phyloP scores from a whole-genome alignment of 495 filamentous ascomycete genomes.

The Viridothelium virens region DNA sequence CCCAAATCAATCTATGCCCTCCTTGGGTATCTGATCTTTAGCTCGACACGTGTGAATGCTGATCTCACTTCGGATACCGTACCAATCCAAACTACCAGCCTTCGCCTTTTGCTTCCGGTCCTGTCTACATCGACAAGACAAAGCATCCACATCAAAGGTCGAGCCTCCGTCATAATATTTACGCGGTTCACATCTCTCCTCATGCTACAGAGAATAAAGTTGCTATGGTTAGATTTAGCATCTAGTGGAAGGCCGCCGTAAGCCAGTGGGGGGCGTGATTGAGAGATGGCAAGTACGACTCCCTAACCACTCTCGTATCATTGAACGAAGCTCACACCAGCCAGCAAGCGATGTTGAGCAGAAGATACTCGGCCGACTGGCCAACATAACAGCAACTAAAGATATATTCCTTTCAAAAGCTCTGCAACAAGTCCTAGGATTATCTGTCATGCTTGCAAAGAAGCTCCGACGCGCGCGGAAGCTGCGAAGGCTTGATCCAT shows the following conservation, averaged over 20 bases:
- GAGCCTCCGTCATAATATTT: background rate
- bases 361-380: conserved; percentile 85
- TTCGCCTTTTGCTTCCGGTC: background rate
- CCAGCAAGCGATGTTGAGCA: conserved; percentile 54
- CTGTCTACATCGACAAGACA: background rate
- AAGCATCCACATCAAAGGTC: background rate
- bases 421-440: conserved; percentile 82
- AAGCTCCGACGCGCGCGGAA: conserved; percentile 78
- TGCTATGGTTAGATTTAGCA: conserved; percentile 8
- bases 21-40: background rate
- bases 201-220: conserved; percentile 1
- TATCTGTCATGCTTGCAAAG: conserved; percentile 78
- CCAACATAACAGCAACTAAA: conserved; percentile 60
- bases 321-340: background rate
- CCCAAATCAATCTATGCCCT: background rate
- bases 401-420: conserved; percentile 70
- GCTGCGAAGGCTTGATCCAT: conserved; percentile 73
- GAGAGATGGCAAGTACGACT: conserved; percentile 8
- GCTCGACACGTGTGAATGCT: background rate
- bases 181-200: background rate
- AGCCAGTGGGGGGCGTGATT: background rate
- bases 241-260: conserved; percentile 12
- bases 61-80: background rate
- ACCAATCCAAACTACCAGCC: background rate
- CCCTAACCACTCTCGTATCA: background rate